These are phyloP conservation scores for Paramecium octaurelia DNA, from an alignment of 73 alveolate species.

Conservation along the genomic window DNA sequence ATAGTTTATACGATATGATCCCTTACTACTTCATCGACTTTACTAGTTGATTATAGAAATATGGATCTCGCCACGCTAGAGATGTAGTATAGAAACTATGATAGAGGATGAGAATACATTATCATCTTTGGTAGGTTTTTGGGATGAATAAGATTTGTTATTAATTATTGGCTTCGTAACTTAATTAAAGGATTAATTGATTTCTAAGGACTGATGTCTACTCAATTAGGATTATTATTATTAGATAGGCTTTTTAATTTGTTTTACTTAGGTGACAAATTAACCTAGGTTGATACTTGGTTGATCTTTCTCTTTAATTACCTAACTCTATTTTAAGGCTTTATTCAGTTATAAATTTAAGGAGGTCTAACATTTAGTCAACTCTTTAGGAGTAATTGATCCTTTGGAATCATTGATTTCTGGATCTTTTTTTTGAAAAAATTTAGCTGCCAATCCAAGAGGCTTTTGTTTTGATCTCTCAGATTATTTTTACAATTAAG, in stretches of 20 bases:
- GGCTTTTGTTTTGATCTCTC: constrained; percentile 36
- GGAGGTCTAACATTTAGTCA: background rate
- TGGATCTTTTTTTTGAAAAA: constrained; percentile 36
- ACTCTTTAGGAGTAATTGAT: background rate
- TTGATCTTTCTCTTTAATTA: background rate
- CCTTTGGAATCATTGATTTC: background rate
- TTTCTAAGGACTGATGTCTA: constrained; percentile 42
- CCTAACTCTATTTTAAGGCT: background rate
- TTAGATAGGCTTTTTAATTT: background rate
- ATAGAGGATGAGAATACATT: background rate
- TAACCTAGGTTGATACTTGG: background rate
- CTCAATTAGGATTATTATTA: background rate
- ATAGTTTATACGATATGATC: constrained; percentile 53
- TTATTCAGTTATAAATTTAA: background rate
- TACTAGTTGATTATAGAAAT: background rate
- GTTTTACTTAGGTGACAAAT: constrained; percentile 13
- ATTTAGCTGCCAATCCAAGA: constrained; percentile 35
- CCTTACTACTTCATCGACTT: constrained; percentile 23
- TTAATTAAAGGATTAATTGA: background rate
- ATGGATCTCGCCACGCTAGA: background rate
- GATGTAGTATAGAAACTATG: constrained; percentile 1
- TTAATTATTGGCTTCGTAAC: background rate
- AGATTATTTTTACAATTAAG: background rate
- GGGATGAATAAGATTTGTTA: background rate
- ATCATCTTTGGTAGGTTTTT: background rate